A percentile compares a stretch with the other conserved stretches of the same genome.
Evolutionary conservation across 83 land plant genomes (phyloP).

Genomic region (Picea engelmannii): DNA sequence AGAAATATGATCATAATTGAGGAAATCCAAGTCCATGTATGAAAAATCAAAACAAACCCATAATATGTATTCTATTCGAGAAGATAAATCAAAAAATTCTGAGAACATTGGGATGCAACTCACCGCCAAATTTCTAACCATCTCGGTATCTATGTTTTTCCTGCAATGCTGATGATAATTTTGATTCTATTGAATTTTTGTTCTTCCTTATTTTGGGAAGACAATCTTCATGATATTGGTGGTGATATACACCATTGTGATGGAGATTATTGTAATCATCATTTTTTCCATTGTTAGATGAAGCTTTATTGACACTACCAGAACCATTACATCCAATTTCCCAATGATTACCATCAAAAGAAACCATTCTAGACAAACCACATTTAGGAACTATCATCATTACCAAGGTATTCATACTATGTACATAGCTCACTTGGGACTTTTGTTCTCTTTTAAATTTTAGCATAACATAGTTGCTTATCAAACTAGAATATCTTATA

Average conservation of each 20-base stretch:
- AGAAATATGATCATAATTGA: background rate
- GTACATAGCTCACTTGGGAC: no score
- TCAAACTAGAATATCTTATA: no score
- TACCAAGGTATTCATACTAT: background rate
- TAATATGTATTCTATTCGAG: background rate
- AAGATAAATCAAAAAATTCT: background rate
- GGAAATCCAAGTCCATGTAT: background rate
- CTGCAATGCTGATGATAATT: conserved; percentile 4
- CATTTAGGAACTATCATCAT: background rate
- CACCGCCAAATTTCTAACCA: background rate
- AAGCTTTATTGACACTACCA: conserved; percentile 1
- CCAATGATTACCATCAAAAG: background rate
- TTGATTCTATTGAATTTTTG: background rate
- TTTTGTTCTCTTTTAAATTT: no score
- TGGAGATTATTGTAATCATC: background rate
- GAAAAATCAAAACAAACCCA: conserved; percentile 5
- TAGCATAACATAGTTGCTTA: no score
- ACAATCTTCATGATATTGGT: no score
- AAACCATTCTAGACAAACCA: conserved; percentile 11
- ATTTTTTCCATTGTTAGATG: background rate
- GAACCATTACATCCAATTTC: background rate
- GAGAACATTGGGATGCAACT: background rate
- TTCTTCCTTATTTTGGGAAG: background rate
- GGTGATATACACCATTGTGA: no score
- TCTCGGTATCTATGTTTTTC: background rate